phyloP scores from a whole-genome alignment of 2,329 filamentous ascomycete genomes.

The Alternaria brassicae region DNA sequence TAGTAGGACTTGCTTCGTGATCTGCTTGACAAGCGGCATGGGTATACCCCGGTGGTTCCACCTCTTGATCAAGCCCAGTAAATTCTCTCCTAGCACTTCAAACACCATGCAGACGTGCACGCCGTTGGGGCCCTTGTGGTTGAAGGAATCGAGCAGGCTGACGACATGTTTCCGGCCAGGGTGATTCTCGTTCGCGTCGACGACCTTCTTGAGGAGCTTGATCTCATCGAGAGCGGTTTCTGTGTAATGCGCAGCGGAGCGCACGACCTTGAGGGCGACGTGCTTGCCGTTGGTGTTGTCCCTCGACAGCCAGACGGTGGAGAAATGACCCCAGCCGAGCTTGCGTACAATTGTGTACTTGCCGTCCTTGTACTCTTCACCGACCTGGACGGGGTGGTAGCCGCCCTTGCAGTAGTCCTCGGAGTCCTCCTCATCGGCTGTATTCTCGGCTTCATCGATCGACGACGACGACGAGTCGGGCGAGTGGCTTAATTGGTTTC shows the following conservation, averaged over 20 bases:
- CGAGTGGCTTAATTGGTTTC: constrained; percentile 70
- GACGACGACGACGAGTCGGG: constrained; percentile 78
- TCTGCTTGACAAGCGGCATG: constrained; percentile 96
- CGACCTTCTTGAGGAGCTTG: constrained; percentile 95
- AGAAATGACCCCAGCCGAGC: constrained; percentile 98
- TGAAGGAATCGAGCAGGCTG: constrained; percentile 93
- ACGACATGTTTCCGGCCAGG: constrained; percentile 95
- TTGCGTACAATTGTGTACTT: constrained; percentile 97
- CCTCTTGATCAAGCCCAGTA: constrained; percentile 93
- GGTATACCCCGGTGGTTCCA: constrained; percentile 99
- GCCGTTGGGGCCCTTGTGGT: constrained; percentile 95
- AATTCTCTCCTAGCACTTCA: constrained; percentile 93
- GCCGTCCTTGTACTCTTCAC: constrained; percentile 96
- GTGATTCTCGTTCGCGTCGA: constrained; percentile 92
- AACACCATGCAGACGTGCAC: constrained; percentile 99
- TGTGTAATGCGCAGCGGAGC: constrained; percentile 97
- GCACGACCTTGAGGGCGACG: constrained; percentile 96
- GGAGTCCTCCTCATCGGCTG: constrained; percentile 96
- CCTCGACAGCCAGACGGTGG: constrained; percentile 86
- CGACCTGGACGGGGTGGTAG: constrained; percentile 93
- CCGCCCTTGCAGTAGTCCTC: constrained; percentile 99
- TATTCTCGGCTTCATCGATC: constrained; percentile 85
- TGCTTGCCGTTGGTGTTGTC: constrained; percentile 91
- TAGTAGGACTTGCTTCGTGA: constrained; percentile 95
- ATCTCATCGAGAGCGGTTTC: constrained; percentile 99